Conservation (phyloP, 2,329 filamentous ascomycete species). For the Xenoacremonium recifei region DNA sequence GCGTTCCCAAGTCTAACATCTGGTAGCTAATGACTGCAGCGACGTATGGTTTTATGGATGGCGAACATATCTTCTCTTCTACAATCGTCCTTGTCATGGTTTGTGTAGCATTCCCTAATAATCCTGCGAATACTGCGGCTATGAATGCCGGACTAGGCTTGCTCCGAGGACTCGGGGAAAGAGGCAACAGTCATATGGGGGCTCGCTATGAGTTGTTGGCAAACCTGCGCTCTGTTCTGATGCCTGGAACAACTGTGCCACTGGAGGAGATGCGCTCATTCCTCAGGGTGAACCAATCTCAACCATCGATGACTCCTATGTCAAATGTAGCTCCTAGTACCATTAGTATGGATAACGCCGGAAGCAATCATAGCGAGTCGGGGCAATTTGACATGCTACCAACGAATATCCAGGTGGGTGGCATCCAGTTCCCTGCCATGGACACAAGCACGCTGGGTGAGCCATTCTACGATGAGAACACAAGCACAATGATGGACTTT, state of each 20-base stretch:
- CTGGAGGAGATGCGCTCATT: no score
- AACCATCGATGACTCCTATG: not conserved
- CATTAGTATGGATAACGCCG: not conserved
- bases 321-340: not conserved
- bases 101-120: slow-evolving; percentile 49
- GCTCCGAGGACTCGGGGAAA: slow-evolving; percentile 3
- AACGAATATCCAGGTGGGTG: not conserved
- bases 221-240: not conserved
- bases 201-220: slow-evolving; percentile 2
- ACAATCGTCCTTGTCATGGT: slow-evolving; percentile 55
- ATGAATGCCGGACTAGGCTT: slow-evolving; percentile 37
- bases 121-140: slow-evolving; percentile 37
- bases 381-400: not conserved
- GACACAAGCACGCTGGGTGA: slow-evolving; percentile 27
- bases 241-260: no score
- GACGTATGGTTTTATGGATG: slow-evolving; percentile 57
- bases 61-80: slow-evolving; percentile 54
- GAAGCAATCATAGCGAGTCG: no score
- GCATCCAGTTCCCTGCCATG: slow-evolving; percentile 25
- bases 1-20: not conserved
- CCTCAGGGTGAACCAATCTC: not conserved
- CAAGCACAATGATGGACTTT: slow-evolving; percentile 29
- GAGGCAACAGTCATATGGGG: slow-evolving; percentile 6
- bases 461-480: slow-evolving; percentile 27
- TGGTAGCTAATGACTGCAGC: slow-evolving; percentile 27